Base-by-base conservation (phyloP, 768 basidiomycete species). In the Leccinum subtestaceum region DNA sequence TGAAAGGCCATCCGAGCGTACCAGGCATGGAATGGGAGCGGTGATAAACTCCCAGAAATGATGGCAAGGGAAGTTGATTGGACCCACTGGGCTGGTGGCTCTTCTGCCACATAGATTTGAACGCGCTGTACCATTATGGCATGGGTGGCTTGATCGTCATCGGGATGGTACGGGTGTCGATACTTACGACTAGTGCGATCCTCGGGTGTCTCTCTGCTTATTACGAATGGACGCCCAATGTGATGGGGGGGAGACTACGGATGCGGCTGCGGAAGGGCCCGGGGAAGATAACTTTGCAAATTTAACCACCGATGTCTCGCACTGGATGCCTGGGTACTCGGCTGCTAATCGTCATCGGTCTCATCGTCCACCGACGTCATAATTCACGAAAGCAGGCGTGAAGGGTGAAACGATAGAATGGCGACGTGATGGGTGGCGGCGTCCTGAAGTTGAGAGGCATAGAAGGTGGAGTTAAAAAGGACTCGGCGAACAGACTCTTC, bases 241-340 rank as follows among this genome's bases (percentile, higher is more conserved):
- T 40, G 43, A 45, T 19, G 19, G n/a, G 40, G 38, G 29, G 17
- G n/a, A 40, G 40, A 51, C 51, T 55, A 32, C 62, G 58, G 56
- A 36, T 13, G 15, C 57, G 46, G 51, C 45, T 21, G 27, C 56
- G 56, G 65, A 58, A 67, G 55, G 51, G 13, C 1, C 31, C 50
- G 48, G 55, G 11, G 29, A 9, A 19, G 12, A 25, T 53, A n/a
- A 19, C 34, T 23, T 31, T 32, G 13, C 17, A 10, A 19, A 29
- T 32, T 40, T 12, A 15, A n/a, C 1, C 17, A 34, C 53, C 55
- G 32, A 49, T 32, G n/a, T 17, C 27, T 60, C 50, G 53, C 49
- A 57, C 31, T 34, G 17, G 38, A 17, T 40, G 40, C 17, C 17
- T 38, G 38, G 17, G 17, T 7, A 38, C 17, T 45, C 21, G 34